Evolutionary conservation across 1,284 basidiomycete species (phyloP).

Genomic region (Ceratobasidium sp.): DNA sequence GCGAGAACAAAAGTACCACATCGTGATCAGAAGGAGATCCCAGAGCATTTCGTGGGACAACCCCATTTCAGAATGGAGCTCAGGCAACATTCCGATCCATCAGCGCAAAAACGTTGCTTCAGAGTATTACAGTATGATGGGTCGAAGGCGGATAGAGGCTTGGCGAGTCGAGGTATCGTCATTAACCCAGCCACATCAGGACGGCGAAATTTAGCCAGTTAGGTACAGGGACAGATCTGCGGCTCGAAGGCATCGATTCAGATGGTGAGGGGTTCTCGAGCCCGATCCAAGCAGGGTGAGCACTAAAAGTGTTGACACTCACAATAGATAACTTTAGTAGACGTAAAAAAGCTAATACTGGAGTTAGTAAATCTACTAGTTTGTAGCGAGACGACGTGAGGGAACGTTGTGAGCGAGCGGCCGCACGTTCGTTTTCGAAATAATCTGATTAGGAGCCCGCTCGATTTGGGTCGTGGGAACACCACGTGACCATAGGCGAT

Average conservation of each 20-base stretch:
- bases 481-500: not conserved
- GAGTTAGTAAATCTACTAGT: too few species aligned
- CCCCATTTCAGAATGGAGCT: not conserved
- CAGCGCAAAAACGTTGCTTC: not conserved
- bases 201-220: not conserved
- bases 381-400: too few species aligned
- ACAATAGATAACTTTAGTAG: too few species aligned
- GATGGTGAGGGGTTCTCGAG: not conserved
- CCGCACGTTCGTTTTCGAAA: too few species aligned
- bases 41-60: not conserved
- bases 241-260: not conserved
- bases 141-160: not conserved
- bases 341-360: too few species aligned
- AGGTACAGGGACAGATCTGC: not conserved
- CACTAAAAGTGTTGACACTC: not conserved
- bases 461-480: not conserved
- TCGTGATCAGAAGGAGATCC: too few species aligned
- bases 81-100: constrained; percentile 1
- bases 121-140: not conserved
- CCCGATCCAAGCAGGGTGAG: not conserved
- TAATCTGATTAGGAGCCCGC: not conserved
- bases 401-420: too few species aligned
- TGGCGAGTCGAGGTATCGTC: not conserved
- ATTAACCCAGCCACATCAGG: not conserved
- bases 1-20: too few species aligned